Base-by-base conservation (phyloP, 306 rosid genomes). In the Gleditsia sinensis region DNA sequence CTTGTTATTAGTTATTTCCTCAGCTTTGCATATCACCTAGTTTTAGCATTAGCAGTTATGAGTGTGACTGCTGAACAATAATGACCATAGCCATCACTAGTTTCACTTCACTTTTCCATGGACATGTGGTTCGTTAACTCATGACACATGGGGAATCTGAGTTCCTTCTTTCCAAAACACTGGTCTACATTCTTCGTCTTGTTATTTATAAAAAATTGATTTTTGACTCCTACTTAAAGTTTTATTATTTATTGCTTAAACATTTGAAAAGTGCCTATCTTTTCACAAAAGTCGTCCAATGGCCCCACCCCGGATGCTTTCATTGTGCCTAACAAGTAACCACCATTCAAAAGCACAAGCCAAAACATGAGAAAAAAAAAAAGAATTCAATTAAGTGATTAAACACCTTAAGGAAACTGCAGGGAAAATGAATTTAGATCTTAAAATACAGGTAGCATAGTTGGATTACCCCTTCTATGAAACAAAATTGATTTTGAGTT, bases 81-180 rank as follows among this genome's bases (percentile, higher is more conserved):
- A 2, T 19, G 9, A 43, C 9, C 28, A 54, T 30, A 54, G 17
- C n/a, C 17, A 51, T 69, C 53, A 48, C 55, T 39, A 27, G 57
- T 62, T 63, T 40, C 30, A 28, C 69, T 16, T 76, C 77, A 69
- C 69, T 69, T 70, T 59, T 83, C 69, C 82, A 37, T 43, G 69
- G 59, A 73, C 69, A 64, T 40, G 58, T 48, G 67, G 75, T 17
- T 14, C 68, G 42, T 45, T 51, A 61, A 4, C 11, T 69, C 32
- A 32, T 65, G 74, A 68, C 83, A 81, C 77, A 32, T 78, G 86
- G 74, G 75, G 46, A 67, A 77, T 67, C 75, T 7, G 21, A 37
- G 56, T 76, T 51, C 72, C 61, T n/a, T 72, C 33, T 40, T 48
- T 30, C 61, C 6, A 83, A 83, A 80, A 83, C 78, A 74, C 32